These are phyloP conservation scores for Colletotrichum melonis DNA, from an alignment of 2,329 filamentous ascomycete genomes.

Conservation along the genomic window DNA sequence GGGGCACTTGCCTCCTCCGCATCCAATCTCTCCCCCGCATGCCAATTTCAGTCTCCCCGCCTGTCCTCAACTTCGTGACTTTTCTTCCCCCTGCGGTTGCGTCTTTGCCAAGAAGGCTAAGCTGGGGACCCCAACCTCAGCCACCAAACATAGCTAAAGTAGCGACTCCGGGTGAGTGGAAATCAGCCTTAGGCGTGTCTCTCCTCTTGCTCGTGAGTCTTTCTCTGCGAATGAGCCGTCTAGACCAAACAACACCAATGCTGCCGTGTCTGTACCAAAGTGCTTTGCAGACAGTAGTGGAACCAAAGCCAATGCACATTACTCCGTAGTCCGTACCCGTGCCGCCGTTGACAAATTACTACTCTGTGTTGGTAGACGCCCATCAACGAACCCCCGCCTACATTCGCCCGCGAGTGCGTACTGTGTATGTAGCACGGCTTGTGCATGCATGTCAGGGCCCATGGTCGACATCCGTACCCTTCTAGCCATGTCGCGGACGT, in stretches of 20 bases:
- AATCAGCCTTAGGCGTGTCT: background rate
- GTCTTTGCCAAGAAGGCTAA: conserved; percentile 20
- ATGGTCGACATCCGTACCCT: background rate
- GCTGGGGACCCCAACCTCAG: conserved; percentile 17
- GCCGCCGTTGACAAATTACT: background rate
- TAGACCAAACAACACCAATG: background rate
- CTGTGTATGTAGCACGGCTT: background rate
- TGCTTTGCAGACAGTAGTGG: background rate
- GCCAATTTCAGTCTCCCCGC: conserved; percentile 13
- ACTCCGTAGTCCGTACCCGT: background rate
- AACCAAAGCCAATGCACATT: background rate
- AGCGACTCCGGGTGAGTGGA: conserved; percentile 12
- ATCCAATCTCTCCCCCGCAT: conserved; percentile 29
- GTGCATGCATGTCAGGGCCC: background rate
- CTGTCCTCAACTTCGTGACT: background rate
- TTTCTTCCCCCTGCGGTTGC: background rate
- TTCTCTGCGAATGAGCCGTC: background rate
- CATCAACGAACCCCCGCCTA: background rate
- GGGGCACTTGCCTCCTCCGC: conserved; percentile 12
- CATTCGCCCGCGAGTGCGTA: background rate
- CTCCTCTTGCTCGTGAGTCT: background rate
- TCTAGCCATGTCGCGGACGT: too few relatives aligned
- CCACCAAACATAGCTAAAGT: background rate
- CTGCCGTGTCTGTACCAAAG: background rate
- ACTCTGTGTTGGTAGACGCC: background rate